Base-by-base conservation (phyloP, 768 basidiomycete species). In the Dioszegia aurantiaca region DNA sequence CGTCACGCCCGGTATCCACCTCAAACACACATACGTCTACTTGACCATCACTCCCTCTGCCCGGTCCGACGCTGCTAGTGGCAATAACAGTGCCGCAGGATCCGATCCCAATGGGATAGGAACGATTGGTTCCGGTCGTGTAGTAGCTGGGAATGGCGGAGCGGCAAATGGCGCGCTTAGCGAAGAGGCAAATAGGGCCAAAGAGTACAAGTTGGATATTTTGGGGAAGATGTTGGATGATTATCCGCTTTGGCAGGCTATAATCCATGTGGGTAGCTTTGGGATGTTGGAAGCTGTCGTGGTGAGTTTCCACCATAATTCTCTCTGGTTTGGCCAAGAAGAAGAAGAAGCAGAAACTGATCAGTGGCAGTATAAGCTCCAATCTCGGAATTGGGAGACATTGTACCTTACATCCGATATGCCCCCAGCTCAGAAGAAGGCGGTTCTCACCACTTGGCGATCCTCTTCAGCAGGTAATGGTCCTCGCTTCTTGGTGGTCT, bases 1-100 rank as follows among this genome's bases (percentile, higher is more conserved):
- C 26, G 64, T 69, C 24, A 70, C 69, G 24, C 72, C 65, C 14
- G 66, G 70, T 28, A 70, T 73, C 24, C 70, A 73, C 21, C 80
- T 98, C 31, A 87, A 93, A 55, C 94, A 98, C 71, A 97, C 89
- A 77, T 99, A 98, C 78, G 82, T 98, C 37, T 99, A 95, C 73
- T 83, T 97, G 26, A 90, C 94, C 1, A 91, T 97, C 76, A 93
- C 91, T 1, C 51, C 51, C 3, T 73, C 73, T 1, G 67, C 91
- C 12, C 87, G 88, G 19, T 68, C 74, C 11, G 85, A 87, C 55
- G 61, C 57, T 3, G 9, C 48, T 12, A 39, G 24, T 37, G 48
- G 31, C 4, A 82, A 55, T 16, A 33, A 33, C 14, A 45, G 23
- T 8, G 40, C 53, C 27, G 88, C 42, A 79, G 83, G 24, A 85